phyloP scores from a whole-genome alignment of 345 rosid species.

The Gossypium turneri region DNA sequence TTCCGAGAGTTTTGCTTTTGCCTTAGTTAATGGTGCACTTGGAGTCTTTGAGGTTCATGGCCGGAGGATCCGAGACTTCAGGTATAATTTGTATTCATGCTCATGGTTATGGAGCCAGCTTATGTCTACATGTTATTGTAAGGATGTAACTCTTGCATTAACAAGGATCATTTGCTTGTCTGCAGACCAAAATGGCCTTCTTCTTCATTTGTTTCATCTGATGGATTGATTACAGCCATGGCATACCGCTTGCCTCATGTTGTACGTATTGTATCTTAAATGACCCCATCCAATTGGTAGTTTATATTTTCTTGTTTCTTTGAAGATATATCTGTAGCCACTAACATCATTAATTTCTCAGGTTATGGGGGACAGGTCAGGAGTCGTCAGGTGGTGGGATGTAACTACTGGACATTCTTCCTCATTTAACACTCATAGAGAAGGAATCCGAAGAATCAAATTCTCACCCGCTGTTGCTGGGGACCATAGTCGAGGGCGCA shows the following conservation, averaged over 20 bases:
- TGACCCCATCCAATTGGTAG: background rate
- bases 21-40: constrained; percentile 94
- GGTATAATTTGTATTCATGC: constrained; percentile 34
- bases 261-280: constrained; percentile 46
- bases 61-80: constrained; percentile 88
- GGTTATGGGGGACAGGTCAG: constrained; percentile 73
- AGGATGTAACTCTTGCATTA: constrained; percentile 3
- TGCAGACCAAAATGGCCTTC: constrained; percentile 98
- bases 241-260: constrained; percentile 96
- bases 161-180: constrained; percentile 28
- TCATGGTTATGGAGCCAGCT: background rate
- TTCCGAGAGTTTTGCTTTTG: constrained; percentile 94
- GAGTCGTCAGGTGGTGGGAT: constrained; percentile 99
- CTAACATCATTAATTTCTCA: constrained; percentile 32
- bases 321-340: constrained; percentile 17
- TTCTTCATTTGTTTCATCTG: constrained; percentile 86
- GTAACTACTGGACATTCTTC: constrained; percentile 94
- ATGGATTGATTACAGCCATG: constrained; percentile 94
- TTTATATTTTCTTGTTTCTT: constrained; percentile 19
- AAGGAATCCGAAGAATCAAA: constrained; percentile 90
- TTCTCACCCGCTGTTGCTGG: constrained; percentile 95
- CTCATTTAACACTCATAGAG: constrained; percentile 84
- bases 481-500: constrained; percentile 89
- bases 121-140: background rate
- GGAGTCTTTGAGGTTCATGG: constrained; percentile 99